Evolutionary conservation across 371 early-diverging fungal species (phyloP).

Genomic region (Mortierella sp.): DNA sequence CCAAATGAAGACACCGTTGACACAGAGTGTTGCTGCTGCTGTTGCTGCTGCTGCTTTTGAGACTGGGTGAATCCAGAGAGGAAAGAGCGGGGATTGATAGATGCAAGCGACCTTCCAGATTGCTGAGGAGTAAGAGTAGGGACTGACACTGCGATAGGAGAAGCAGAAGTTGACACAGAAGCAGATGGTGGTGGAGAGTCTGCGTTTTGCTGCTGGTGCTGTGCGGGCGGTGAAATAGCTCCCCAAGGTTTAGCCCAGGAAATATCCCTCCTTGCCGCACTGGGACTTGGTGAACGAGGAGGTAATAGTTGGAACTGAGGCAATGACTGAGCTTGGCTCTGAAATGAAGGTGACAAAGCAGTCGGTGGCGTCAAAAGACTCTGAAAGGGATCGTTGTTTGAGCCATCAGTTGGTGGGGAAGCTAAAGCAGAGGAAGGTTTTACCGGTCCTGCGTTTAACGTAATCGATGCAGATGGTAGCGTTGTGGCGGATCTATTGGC

Average conservation of each 20-base stretch:
- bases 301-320: constrained; percentile 17
- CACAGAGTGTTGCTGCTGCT: constrained; percentile 6
- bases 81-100: constrained; percentile 25
- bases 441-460: too few relatives aligned
- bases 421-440: not conserved
- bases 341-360: not conserved
- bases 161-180: not conserved
- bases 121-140: not conserved
- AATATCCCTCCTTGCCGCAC: constrained; percentile 8
- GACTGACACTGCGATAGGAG: not conserved
- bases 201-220: not conserved
- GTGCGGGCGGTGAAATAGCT: not conserved
- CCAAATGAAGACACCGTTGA: not conserved
- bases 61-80: constrained; percentile 19
- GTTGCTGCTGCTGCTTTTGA: constrained; percentile 16
- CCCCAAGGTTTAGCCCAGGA: constrained; percentile 3
- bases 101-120: constrained; percentile 12
- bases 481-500: constrained; percentile 15
- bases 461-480: not conserved
- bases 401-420: not conserved
- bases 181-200: not conserved
- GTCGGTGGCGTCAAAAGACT: not conserved
- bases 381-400: not conserved
- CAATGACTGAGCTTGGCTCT: constrained; percentile 16
- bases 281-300: constrained; percentile 35